Evolutionary conservation across 129 eudicot genomes (phyloP), one percentile per base, ranked within the genome.

Genomic region (Centaurea solstitialis): DNA sequence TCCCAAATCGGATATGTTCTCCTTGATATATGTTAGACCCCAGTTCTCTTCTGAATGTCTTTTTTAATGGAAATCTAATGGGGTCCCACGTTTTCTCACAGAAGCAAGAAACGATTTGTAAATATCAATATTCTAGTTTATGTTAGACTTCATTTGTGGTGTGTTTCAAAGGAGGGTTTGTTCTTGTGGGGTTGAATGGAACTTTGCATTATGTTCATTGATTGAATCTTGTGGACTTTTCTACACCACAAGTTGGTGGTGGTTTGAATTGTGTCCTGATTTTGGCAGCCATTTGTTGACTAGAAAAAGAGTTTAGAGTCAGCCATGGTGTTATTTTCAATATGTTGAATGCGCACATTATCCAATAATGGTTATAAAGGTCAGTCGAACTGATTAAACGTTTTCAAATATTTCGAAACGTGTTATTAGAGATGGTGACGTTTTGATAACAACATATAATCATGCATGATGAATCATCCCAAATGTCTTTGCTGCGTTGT

Each of bases 391-490:
- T 65, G 35, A 12, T 7, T 28, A 28, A 21, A 64, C 68, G 9
- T 73, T 74, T 33, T 74, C 80, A 81, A 81, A 81, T 40, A 76
- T 50, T 81, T 81, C 75, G 69, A 75, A 26, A 81, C 26, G 40
- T 18, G 13, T 75, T 28, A 67, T 47, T 6, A 50, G 50, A 73
- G 74, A 73, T 65, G 11, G 18, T 15, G 53, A 50, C 41, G 35
- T 4, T 74, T 41, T 66, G 47, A 81, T 23, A 70, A 6, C 47
- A 15, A 43, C 68, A 41, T 80, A 15, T 62, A 72, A 15, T 28
- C 53, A 40, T 80, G 35, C 40, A 72, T 17, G 70, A 20, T 17
- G 24, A 28, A 26, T 53, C 28, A 73, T 53, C n/a, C 0, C n/a
- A 18, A 50, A 0, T 50, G 5, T 6, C 4, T 53, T 1, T 17